Base-by-base conservation (phyloP, 352 stramenopile genomes). In the Pythium dissimile region DNA sequence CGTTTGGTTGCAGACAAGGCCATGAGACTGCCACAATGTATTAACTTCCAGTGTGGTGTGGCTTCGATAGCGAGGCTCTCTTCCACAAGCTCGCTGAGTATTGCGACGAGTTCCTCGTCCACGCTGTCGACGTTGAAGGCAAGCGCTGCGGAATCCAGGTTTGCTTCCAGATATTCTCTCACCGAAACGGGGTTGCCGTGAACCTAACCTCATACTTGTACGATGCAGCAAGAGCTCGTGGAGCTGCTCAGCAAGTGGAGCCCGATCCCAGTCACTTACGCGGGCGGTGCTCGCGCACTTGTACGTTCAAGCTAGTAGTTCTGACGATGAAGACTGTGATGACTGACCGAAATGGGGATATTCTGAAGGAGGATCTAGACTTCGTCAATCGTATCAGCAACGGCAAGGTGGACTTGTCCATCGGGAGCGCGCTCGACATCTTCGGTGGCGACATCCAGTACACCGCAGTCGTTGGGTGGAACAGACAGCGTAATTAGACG, bases 91-190 rank as follows among this genome's bases (percentile, higher is more conserved):
- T 99, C 23, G 77, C 87, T 11, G 69, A 76, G 26, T 98, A 98
- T 66, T 99, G 96, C 63, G 92, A 97, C 59, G 97, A 99, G 73
- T 99, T 99, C 66, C 72, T 99, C 27, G 96, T 99, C 1, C 97
- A 99, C 71, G 97, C 95, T 0, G 97, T 99, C 15, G 97, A 99
- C 43, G 97, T 98, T 15, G 97, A 99, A 81, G 97, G 96, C 49
- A 97, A 97, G 69, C 81, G 89, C 28, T 97, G 90, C 60, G 95
- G 95, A 3, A 98, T 98, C 52, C 80, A 98, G 71, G 84, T 92
- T n/a, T n/a, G n/a, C n/a, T n/a, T n/a, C n/a, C n/a, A n/a, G n/a
- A n/a, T n/a, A n/a, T n/a, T n/a, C n/a, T n/a, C n/a, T n/a, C n/a
- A n/a, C n/a, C n/a, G n/a, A n/a, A n/a, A n/a, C n/a, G n/a, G n/a